Evolutionary conservation across 2,329 filamentous ascomycete genomes (phyloP).

Genomic region (Fusarium circinatum): DNA sequence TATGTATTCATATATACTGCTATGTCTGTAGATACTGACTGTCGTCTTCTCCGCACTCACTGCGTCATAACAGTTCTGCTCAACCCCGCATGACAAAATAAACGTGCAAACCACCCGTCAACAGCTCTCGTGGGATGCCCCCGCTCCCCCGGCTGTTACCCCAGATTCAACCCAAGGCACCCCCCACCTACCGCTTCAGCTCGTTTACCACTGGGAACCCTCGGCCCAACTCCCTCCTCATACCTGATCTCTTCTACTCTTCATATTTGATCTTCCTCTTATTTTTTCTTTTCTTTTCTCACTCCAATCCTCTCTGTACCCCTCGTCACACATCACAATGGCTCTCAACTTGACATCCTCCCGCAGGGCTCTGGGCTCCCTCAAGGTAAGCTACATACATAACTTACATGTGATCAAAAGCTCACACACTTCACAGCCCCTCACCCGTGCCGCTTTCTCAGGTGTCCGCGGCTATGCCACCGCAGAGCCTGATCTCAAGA

Average conservation of each 20-base stretch:
- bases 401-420: conserved; percentile 12
- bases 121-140: conserved; percentile 13
- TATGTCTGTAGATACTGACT: neutral
- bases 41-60: conserved; percentile 20
- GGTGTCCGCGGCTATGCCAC: conserved; percentile 73
- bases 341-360: conserved; percentile 71
- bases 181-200: conserved; percentile 36
- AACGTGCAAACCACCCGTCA: neutral
- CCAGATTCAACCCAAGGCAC: conserved; percentile 29
- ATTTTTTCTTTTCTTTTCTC: neutral
- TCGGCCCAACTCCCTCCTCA: conserved; percentile 31
- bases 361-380: conserved; percentile 69
- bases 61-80: neutral
- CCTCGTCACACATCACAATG: conserved; percentile 58
- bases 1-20: neutral
- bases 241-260: neutral
- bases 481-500: conserved; percentile 88
- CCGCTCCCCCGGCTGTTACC: conserved; percentile 43
- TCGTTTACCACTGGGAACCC: conserved; percentile 41
- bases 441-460: conserved; percentile 46
- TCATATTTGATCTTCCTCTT: neutral
- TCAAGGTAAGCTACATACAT: conserved; percentile 63
- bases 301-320: neutral
- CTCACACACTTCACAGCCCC: conserved; percentile 38
- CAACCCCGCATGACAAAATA: conserved; percentile 39